Evolutionary conservation across 2,329 filamentous ascomycete species (phyloP).

Genomic region (Pochonia chlamydosporia): DNA sequence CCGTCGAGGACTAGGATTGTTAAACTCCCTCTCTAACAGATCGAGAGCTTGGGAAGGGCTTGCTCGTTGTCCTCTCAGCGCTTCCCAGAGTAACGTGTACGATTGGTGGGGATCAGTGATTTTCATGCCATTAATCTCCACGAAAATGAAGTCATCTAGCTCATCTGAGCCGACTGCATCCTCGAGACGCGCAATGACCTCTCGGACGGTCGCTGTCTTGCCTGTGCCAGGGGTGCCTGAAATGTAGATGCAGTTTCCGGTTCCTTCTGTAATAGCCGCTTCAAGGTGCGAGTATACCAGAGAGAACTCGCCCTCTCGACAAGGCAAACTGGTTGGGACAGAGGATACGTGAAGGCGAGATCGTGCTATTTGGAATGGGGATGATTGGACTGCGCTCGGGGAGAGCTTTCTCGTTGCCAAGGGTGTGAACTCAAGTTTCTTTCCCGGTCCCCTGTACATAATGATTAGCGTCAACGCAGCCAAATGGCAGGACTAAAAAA

Average conservation of each 20-base stretch:
- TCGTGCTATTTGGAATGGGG: conserved; percentile 87
- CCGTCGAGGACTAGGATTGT: conserved; percentile 79
- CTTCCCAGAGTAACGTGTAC: conserved; percentile 93
- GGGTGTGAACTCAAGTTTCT: conserved; percentile 89
- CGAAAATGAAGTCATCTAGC: conserved; percentile 96
- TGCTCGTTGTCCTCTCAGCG: conserved; percentile 86
- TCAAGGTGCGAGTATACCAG: conserved; percentile 92
- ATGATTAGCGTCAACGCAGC: conserved; percentile 37
- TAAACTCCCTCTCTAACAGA: conserved; percentile 88
- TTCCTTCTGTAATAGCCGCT: conserved; percentile 87
- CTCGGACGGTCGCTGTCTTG: conserved; percentile 94
- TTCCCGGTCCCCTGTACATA: conserved; percentile 40
- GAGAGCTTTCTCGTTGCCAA: conserved; percentile 83
- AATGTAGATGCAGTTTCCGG: conserved; percentile 96
- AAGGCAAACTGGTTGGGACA: conserved; percentile 82
- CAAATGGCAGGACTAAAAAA: background rate
- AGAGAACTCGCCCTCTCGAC: conserved; percentile 85
- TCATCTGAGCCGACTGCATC: conserved; percentile 84
- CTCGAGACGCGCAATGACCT: conserved; percentile 86
- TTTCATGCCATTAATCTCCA: conserved; percentile 99
- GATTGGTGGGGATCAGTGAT: conserved; percentile 97
- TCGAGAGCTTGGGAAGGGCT: conserved; percentile 88
- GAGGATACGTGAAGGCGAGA: conserved; percentile 89
- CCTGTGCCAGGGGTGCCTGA: conserved; percentile 97
- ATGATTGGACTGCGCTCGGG: conserved; percentile 66